Percentiles rank a stretch among this genome's conserved stretches.
Evolutionary conservation across 2,329 filamentous ascomycete species (phyloP).

Genomic region (Camillea tinctor): DNA sequence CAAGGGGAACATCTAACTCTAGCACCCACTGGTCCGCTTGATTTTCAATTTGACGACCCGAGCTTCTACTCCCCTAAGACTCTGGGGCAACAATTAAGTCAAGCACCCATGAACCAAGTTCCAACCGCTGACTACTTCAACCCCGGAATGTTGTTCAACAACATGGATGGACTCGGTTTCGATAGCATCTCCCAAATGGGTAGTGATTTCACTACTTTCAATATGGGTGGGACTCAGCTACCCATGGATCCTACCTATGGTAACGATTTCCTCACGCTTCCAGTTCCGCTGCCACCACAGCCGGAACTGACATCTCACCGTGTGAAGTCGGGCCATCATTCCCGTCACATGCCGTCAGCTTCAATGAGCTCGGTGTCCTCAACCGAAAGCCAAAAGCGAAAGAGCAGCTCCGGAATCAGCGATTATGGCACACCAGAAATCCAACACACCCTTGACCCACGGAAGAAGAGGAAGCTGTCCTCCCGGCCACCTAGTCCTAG

Average conservation of each 20-base stretch:
- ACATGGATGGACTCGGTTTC: not conserved
- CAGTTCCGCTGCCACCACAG: not conserved
- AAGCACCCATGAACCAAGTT: not conserved
- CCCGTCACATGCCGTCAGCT: no score
- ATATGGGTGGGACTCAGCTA: no score
- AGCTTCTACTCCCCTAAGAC: not conserved
- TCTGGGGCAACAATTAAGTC: not conserved
- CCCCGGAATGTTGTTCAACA: not conserved
- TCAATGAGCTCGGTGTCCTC: not conserved
- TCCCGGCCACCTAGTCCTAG: constrained; percentile 10
- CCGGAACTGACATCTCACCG: not conserved
- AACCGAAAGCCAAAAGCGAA: not conserved
- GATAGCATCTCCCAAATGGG: not conserved
- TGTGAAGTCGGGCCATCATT: not conserved
- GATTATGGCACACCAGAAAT: not conserved
- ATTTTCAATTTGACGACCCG: not conserved
- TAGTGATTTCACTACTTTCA: not conserved
- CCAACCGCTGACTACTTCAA: not conserved
- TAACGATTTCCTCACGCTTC: not conserved
- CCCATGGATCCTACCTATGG: no score
- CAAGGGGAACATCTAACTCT: no score
- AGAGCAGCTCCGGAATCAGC: not conserved
- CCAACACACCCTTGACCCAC: not conserved
- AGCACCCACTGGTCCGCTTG: no score
- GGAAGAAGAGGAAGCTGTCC: not conserved